Base-by-base conservation (phyloP, 805 yeast species). In the Zygoascus flipseniorum region DNA sequence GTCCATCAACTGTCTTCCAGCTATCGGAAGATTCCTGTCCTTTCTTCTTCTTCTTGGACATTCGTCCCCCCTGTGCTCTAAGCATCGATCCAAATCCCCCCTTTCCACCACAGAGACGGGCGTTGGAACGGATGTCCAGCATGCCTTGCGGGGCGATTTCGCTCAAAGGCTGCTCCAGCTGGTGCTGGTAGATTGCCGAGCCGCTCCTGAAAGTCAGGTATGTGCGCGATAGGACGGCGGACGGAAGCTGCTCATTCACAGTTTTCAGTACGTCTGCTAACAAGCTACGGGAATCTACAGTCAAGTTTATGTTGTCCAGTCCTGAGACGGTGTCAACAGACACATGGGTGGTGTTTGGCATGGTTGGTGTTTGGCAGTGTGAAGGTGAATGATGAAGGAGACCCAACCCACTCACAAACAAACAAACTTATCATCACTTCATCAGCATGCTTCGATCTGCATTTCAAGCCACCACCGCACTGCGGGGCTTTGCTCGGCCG, bases 1-100 rank as follows among this genome's bases (percentile, higher is more conserved):
- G 60, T 2, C 79, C 79, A 52, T 73, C 75, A 31, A 75, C 57
- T 0, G 72, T 73, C 43, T 72, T 65, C 52, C 65, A 73, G 44
- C 50, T 61, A 8, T 68, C 66, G 14, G 48, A 52, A 20, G 57
- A 56, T 13, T 62, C 60, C 14, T 57, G 58, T 13, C 39, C 39
- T 10, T 56, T 52, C 45, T 59, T 59, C 50, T 54, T 52, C 52
- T 59, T 56, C 32, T 69, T 65, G 14, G 67, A 60, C 72, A 70
- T 69, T 26, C 65, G 60, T 1, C 70, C 72, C 2, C 75, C 78
- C 51, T 70, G 72, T 3, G 72, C 72, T 41, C 71, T 68, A 50
- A 76, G 61, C 58, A 69, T 62, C 16, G 72, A 64, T 1, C 79
- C 80, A 59, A 76, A 73, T 2, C 79, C 81, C 20, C 81, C 81